Evolutionary conservation across 2,329 filamentous ascomycete species (phyloP), one percentile per base, ranked within the genome.

Genomic region (Penicillium oxalicum): DNA sequence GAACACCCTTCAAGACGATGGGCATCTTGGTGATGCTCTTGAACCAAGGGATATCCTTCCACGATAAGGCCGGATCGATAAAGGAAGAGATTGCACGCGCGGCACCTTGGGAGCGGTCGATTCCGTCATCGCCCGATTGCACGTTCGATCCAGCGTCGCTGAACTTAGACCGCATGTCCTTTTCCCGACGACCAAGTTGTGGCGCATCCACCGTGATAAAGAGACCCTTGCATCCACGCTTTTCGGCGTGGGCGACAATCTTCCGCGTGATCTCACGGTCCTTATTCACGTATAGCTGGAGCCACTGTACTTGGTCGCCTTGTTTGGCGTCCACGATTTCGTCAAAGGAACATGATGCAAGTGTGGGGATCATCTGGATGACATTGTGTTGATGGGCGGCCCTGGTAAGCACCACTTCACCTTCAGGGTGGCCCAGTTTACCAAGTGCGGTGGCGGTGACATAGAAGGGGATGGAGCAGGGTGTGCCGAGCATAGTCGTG

Each of bases 201-300:
- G 93, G 93, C 45, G 93, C 93, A 68, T 98, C 93, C 47, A 98
- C 93, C 2, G 93, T 98, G 74, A 98, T 96, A 77, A 98, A 98
- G 13, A 98, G 82, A 8, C 86, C 93, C 72, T 88, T 93, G 78
- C 93, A 97, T 27, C 93, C 93, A 48, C 93, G 85, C 63, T 76
- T 76, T 74, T 98, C 93, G 52, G 93, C 93, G 70, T 97, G 89
- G 72, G 91, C 70, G 42, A 98, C 87, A 59, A 98, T 97, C 55
- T 82, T 81, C 71, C 87, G 83, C 7, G 93, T 98, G 69, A 98
- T 91, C 29, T 79, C 80, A 48, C 93, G 86, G 74, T 98, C 87
- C 70, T 94, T 93, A 80, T 98, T 98, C 60, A 98, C 88, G 72
- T 96, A 95, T 0, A 98, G 81, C 73, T 98, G 93, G 58, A 98